A percentile compares a stretch with the other conserved stretches of the same genome.
Evolutionary conservation across 108 stramenopile species (phyloP).

Genomic region (Fragilaria crotonensis): DNA sequence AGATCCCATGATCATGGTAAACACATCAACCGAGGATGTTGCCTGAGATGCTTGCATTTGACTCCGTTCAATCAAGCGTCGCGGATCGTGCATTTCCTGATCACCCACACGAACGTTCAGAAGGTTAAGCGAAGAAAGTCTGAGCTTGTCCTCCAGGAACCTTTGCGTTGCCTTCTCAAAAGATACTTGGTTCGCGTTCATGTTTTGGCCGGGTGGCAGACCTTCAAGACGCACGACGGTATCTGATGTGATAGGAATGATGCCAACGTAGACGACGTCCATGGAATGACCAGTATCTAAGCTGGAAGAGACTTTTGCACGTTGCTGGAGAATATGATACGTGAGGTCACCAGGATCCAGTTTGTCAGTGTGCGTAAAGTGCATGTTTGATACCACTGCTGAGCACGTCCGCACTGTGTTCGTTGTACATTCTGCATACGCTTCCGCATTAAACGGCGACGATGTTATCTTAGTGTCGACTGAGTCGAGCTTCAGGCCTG

Average conservation of each 20-base stretch:
- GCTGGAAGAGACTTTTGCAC: not conserved
- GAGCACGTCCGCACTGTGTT: not conserved
- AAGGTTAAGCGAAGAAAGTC: not conserved
- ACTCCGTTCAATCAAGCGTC: too few relatives aligned
- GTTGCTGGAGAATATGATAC: not conserved
- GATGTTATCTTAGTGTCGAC: not conserved
- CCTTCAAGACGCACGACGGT: not conserved
- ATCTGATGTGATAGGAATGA: not conserved
- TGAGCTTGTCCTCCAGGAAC: not conserved
- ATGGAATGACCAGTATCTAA: not conserved
- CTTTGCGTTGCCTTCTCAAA: not conserved
- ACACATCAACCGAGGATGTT: too few relatives aligned
- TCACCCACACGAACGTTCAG: not conserved
- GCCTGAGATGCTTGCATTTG: too few relatives aligned
- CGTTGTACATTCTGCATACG: not conserved
- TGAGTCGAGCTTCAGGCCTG: not conserved
- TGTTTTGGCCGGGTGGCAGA: not conserved
- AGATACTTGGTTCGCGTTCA: not conserved
- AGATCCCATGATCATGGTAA: too few relatives aligned
- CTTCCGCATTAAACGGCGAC: not conserved
- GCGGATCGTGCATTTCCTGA: not conserved
- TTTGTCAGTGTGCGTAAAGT: not conserved
- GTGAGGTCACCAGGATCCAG: not conserved
- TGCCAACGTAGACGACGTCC: not conserved
- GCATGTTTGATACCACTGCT: not conserved